Conservation (phyloP, 768 basidiomycete species). For the Austroboletus eburneus region DNA sequence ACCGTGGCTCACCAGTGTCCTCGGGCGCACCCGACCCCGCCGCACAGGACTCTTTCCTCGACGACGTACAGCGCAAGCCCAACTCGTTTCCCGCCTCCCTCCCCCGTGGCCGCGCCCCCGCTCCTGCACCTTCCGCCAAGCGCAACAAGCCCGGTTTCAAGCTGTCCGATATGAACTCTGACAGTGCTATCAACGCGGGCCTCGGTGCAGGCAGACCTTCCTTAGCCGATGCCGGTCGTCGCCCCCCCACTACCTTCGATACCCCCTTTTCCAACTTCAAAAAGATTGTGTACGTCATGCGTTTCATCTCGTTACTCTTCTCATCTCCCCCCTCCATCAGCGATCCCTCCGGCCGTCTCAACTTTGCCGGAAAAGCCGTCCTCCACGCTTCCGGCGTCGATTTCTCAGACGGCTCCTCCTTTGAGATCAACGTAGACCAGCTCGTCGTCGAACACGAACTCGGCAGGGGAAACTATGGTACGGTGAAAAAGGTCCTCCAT, state of each 20-base stretch:
- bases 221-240: constrained; percentile 38
- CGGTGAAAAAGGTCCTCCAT: constrained; percentile 93
- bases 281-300: constrained; percentile 78
- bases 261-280: constrained; percentile 91
- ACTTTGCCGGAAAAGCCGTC: constrained; percentile 91
- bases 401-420: constrained; percentile 87
- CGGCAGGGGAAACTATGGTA: constrained; percentile 95
- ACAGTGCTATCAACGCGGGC: constrained; percentile 57
- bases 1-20: constrained; percentile 32
- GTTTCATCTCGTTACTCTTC: constrained; percentile 6
- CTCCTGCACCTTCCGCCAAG: constrained; percentile 37
- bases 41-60: constrained; percentile 30
- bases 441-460: constrained; percentile 89
- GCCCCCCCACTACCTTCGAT: constrained; percentile 42
- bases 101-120: constrained; percentile 26
- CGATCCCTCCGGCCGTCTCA: constrained; percentile 94
- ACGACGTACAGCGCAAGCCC: constrained; percentile 25
- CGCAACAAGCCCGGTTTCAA: constrained; percentile 54
- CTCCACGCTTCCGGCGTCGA: constrained; percentile 84
- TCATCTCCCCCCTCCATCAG: constrained; percentile 36
- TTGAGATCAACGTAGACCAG: constrained; percentile 92
- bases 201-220: constrained; percentile 66
- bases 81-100: constrained; percentile 32
- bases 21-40: constrained; percentile 39
- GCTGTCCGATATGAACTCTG: constrained; percentile 58